phyloP scores from a whole-genome alignment of 345 rosid species.

The Arabidopsis arenosa region DNA sequence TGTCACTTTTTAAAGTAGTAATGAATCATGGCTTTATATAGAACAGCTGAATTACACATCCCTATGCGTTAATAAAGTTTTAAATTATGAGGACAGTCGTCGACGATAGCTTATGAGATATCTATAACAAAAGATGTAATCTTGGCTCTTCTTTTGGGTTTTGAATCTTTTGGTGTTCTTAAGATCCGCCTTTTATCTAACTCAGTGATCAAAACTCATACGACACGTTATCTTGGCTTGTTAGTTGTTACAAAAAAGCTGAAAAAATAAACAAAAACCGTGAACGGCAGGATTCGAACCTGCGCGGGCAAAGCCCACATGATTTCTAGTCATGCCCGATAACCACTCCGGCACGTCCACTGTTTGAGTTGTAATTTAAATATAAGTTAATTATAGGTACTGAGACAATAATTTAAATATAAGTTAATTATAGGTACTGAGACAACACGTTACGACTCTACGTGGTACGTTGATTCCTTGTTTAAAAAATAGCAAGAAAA shows the following conservation, averaged over 20 bases:
- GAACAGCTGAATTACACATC: not conserved
- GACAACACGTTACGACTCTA: not conserved
- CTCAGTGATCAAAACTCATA: not conserved
- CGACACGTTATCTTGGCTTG: not conserved
- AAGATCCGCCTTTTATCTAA: no score
- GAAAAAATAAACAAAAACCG: not conserved
- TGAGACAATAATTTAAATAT: not conserved
- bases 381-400: not conserved
- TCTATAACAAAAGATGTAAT: not conserved
- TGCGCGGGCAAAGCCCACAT: constrained; percentile 91
- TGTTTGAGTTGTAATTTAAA: not conserved
- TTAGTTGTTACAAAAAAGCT: not conserved
- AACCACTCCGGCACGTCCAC: constrained; percentile 21
- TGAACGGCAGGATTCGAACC: constrained; percentile 78
- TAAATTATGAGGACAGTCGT: no score
- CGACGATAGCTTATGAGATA: no score
- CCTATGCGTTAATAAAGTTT: no score
- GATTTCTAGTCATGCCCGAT: constrained; percentile 86
- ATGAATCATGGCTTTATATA: not conserved
- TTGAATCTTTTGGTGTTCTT: no score
- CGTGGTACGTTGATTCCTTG: not conserved
- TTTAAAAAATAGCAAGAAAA: no score
- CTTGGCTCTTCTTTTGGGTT: no score
- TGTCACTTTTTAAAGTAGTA: not conserved
- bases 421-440: no score